A percentile compares a stretch with the other conserved stretches of the same genome.
These are phyloP conservation scores for Cyberlindnera xishuangbannaensis DNA, from an alignment of 805 yeast species.

Conservation along the genomic window DNA sequence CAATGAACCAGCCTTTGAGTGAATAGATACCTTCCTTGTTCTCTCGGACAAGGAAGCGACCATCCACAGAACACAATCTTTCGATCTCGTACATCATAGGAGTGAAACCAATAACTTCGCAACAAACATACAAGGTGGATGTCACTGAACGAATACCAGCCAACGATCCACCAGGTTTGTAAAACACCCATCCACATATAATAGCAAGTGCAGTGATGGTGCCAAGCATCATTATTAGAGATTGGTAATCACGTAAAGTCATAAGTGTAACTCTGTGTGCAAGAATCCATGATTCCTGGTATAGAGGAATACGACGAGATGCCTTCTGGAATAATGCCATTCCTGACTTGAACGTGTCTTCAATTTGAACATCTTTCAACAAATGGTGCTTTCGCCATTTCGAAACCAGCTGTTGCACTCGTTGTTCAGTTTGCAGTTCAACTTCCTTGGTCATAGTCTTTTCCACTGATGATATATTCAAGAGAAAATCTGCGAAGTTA, in stretches of 20 bases:
- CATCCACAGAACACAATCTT: conserved; percentile 48
- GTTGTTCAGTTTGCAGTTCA: conserved; percentile 26
- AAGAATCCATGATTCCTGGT: conserved; percentile 38
- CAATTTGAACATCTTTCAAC: conserved; percentile 1
- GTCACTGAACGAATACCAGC: conserved; percentile 61
- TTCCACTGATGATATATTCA: conserved; percentile 56
- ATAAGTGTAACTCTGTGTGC: conserved; percentile 37
- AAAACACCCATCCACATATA: conserved; percentile 74
- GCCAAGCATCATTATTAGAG: conserved; percentile 36
- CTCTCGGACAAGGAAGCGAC: conserved; percentile 46
- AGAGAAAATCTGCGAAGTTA: conserved; percentile 58
- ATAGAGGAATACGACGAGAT: conserved; percentile 33
- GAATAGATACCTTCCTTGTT: conserved; percentile 20
- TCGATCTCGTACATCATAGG: conserved; percentile 53
- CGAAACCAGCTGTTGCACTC: conserved; percentile 23
- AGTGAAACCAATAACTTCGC: conserved; percentile 50
- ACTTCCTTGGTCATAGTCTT: conserved; percentile 29
- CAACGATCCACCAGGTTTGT: conserved; percentile 49
- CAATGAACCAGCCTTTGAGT: conserved; percentile 20
- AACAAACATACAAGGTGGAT: conserved; percentile 47
- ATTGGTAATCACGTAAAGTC: conserved; percentile 46
- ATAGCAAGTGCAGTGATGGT: conserved; percentile 47
- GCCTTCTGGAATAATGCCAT: not conserved
- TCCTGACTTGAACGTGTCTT: conserved; percentile 17
- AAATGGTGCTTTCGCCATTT: conserved; percentile 12